Evolutionary conservation across 345 rosid genomes (phyloP).

Genomic region (Gossypium raimondii): DNA sequence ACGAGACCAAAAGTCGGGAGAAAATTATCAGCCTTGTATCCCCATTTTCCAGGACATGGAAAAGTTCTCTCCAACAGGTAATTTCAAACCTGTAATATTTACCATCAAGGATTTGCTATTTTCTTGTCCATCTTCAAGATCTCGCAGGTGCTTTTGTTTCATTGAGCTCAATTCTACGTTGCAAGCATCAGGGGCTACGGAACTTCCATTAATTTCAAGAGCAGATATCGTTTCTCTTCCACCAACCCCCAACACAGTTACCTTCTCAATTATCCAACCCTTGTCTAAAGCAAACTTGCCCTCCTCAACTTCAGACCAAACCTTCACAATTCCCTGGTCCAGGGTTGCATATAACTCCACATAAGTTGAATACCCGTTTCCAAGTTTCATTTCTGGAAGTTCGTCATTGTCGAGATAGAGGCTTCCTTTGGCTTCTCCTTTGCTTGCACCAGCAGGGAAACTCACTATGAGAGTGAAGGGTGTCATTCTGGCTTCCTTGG

Average conservation of each 20-base stretch:
- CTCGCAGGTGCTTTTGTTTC: conserved; percentile 39
- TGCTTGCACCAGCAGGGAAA: conserved; percentile 60
- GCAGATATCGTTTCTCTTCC: conserved; percentile 38
- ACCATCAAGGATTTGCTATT: conserved; percentile 51
- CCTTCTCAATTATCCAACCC: conserved; percentile 68
- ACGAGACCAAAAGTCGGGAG: neutral
- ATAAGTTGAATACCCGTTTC: conserved; percentile 58
- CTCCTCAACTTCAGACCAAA: conserved; percentile 80
- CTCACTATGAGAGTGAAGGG: conserved; percentile 70
- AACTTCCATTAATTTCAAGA: conserved; percentile 45
- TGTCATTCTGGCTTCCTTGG: conserved; percentile 81
- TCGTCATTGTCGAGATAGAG: conserved; percentile 87
- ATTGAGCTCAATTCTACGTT: conserved; percentile 32
- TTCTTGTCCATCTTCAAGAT: conserved; percentile 30
- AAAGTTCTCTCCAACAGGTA: conserved; percentile 71
- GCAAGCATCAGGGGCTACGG: conserved; percentile 7
- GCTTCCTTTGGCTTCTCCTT: conserved; percentile 65
- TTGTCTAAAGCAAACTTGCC: conserved; percentile 65
- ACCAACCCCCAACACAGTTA: conserved; percentile 62
- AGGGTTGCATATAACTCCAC: conserved; percentile 58
- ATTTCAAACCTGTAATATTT: conserved; percentile 54
- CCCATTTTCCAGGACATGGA: conserved; percentile 43
- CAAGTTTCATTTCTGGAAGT: conserved; percentile 84
- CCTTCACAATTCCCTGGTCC: conserved; percentile 51
- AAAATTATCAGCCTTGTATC: conserved; percentile 13